These are phyloP conservation scores for Elsinoe arachidis DNA, from an alignment of 2,329 filamentous ascomycete genomes.

Conservation along the genomic window DNA sequence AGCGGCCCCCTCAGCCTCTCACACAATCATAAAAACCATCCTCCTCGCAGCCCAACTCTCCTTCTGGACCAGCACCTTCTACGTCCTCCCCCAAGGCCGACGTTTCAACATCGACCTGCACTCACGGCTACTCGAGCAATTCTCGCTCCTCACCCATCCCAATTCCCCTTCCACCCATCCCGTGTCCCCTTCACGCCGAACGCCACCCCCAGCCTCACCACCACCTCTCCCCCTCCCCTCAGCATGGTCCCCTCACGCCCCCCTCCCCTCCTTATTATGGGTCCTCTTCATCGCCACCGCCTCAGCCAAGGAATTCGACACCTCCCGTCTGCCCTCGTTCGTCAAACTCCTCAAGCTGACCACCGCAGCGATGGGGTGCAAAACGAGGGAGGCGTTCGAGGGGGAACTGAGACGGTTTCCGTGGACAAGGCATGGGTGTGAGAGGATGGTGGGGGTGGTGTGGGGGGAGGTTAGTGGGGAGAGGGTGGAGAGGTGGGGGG, in stretches of 20 bases:
- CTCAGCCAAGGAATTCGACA: neutral
- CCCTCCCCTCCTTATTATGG: neutral
- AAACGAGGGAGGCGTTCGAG: neutral
- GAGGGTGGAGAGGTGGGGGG: neutral
- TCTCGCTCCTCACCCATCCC: conserved; percentile 21
- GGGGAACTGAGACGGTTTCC: neutral
- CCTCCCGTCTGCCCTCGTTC: neutral
- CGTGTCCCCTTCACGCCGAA: no score
- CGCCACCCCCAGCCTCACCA: no score
- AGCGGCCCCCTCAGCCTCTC: neutral
- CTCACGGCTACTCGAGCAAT: neutral
- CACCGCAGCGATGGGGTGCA: neutral
- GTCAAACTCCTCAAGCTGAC: neutral
- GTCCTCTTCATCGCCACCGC: neutral
- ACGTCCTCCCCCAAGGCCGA: conserved; percentile 2
- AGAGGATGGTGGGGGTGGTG: neutral
- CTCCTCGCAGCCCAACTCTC: neutral
- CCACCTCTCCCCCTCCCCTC: conserved; percentile 23
- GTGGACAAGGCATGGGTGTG: conserved; percentile 5
- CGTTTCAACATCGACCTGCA: conserved; percentile 2
- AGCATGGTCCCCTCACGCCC: neutral
- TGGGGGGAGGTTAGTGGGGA: neutral
- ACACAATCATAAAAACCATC: neutral
- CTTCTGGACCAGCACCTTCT: conserved; percentile 8
- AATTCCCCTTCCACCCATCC: conserved; percentile 28